These are phyloP conservation scores for Exophiala calicioides DNA, from an alignment of 2,329 filamentous ascomycete species.

Conservation along the genomic window DNA sequence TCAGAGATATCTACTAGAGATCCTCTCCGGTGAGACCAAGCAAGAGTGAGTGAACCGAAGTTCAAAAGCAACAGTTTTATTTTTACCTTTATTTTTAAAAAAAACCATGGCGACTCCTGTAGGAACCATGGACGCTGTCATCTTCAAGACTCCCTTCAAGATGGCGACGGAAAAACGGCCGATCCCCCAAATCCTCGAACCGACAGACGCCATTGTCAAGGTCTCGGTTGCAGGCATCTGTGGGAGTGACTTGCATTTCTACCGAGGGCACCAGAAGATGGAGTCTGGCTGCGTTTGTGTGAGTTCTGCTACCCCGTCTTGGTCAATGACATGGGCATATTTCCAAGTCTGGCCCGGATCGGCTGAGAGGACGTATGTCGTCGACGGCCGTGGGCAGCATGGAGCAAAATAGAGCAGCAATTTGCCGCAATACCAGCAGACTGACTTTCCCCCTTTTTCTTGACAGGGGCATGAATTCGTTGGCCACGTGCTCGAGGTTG, in stretches of 20 bases:
- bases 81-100: too few relatives aligned
- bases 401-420: neutral
- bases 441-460: too few relatives aligned
- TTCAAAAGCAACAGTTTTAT: too few relatives aligned
- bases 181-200: conserved; percentile 40
- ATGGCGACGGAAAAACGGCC: conserved; percentile 46
- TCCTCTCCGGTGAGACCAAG: too few relatives aligned
- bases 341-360: neutral
- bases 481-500: conserved; percentile 49
- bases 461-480: conserved; percentile 59
- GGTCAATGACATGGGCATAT: neutral
- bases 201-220: conserved; percentile 54
- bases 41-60: too few relatives aligned
- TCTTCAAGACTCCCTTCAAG: conserved; percentile 15
- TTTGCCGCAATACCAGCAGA: too few relatives aligned
- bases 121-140: conserved; percentile 18
- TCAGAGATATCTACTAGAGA: too few relatives aligned
- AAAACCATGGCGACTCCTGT: too few relatives aligned
- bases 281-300: conserved; percentile 47
- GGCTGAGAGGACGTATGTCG: too few relatives aligned
- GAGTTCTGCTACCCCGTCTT: neutral
- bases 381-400: too few relatives aligned
- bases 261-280: conserved; percentile 53
- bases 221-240: conserved; percentile 14
- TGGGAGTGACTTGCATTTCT: conserved; percentile 45